phyloP scores from a whole-genome alignment of 441 rosid species.

The Geranium incanum region DNA sequence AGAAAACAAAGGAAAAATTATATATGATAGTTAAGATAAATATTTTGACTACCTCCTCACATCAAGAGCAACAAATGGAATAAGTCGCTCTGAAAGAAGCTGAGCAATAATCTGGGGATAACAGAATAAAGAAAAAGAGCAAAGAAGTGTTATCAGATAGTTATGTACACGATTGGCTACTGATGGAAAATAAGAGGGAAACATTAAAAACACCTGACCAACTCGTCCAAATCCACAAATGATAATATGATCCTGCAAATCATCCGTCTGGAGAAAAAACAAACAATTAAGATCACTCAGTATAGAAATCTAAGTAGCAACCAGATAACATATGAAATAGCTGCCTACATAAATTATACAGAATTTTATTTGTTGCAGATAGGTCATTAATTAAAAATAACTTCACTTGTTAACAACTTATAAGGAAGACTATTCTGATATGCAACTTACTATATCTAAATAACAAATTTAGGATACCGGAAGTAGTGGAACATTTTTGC shows the following conservation, averaged over 20 bases:
- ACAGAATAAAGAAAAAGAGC: neutral
- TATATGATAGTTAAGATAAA: neutral
- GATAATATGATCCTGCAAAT: conserved; percentile 91
- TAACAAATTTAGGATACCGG: neutral
- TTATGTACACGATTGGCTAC: neutral
- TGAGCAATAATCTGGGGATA: conserved; percentile 80
- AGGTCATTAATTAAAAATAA: neutral
- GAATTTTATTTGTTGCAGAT: neutral
- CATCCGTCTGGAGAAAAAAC: conserved; percentile 66
- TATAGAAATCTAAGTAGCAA: neutral
- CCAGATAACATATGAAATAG: neutral
- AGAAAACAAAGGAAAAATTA: conserved; percentile 10
- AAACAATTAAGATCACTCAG: neutral
- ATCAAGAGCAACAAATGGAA: conserved; percentile 96
- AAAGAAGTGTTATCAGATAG: neutral
- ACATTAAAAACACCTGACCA: conserved; percentile 64
- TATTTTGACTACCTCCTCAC: conserved; percentile 62
- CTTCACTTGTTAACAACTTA: neutral
- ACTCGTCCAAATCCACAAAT: conserved; percentile 97
- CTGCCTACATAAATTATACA: neutral
- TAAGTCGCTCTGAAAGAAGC: conserved; percentile 93
- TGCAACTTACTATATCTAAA: neutral
- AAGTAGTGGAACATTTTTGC: neutral
- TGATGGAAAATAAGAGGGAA: conserved; percentile 10
- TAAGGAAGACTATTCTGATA: neutral